Evolutionary conservation across 805 yeast genomes (phyloP), one percentile per base, ranked within the genome.

Genomic region (Yamadazyma kitorensis): DNA sequence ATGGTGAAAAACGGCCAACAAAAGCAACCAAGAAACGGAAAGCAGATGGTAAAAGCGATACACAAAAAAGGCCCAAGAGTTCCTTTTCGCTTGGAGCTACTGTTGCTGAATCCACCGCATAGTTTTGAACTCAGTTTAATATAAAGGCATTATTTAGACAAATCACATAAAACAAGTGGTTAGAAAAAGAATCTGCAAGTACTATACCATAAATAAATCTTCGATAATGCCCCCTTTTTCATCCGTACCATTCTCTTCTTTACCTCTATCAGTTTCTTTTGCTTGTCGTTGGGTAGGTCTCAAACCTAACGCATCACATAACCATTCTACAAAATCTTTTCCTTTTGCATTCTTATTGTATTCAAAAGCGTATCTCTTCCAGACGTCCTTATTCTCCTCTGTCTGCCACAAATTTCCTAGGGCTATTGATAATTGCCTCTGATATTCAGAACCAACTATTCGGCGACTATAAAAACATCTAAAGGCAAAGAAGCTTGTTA

Each of bases 1-100:
- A 81, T 43, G 91, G 78, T 10, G 96, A 91, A 51, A 49, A 40
- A 18, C 73, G 94, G 38, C 96, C 97, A 0, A 59, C 63, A 4
- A 82, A 80, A 51, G 70, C 74, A 19, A 54, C 59, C 22, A 69
- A 68, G 36, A 57, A 23, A 17, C 24, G 59, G 32, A 78, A 76
- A 33, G 47, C 41, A 27, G 38, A 34, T 24, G 41, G 26, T 8
- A 36, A 33, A 19, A 47, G 41, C 17, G 43, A 40, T 13, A 39
- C 27, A 5, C 43, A 36, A 9, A 57, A 55, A 27, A 40, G 59
- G 25, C 54, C 59, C 3, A 56, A 54, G 28, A 49, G 54, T 36
- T 33, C 44, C 5, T 46, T 36, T 18, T 5, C 14, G 5, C 12
- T 11, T 6, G 13, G 5, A 17, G 5, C 30, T 17, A 16, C 21